Conservation (phyloP, 179 eudicot genomes). For the Carnegiea gigantea region DNA sequence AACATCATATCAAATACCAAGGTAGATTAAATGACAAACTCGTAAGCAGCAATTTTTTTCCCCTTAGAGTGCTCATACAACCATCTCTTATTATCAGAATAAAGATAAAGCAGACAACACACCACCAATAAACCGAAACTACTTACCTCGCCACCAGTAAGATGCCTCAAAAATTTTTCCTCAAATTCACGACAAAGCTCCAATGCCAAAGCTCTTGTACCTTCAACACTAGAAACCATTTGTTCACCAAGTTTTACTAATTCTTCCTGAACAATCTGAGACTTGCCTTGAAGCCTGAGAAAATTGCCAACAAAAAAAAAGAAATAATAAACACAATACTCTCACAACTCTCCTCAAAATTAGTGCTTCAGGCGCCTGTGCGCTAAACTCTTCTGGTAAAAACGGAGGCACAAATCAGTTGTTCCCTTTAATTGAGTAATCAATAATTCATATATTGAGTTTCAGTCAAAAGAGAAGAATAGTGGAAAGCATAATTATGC, state of each 20-base stretch:
- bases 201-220: slow-evolving; percentile 90
- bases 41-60: background rate
- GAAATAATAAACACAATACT: slow-evolving; percentile 20
- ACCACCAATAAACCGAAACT: slow-evolving; percentile 16
- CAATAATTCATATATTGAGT: too few relatives aligned
- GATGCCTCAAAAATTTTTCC: slow-evolving; percentile 91
- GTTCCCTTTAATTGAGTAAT: background rate
- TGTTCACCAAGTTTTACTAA: slow-evolving; percentile 89
- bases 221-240: slow-evolving; percentile 87
- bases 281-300: slow-evolving; percentile 96
- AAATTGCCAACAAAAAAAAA: background rate
- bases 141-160: slow-evolving; percentile 92
- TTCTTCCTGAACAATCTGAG: slow-evolving; percentile 93
- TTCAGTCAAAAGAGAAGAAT: too few relatives aligned
- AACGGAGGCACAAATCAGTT: background rate
- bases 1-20: slow-evolving; percentile 2
- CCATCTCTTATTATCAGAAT: background rate
- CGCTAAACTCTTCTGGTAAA: background rate
- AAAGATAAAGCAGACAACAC: background rate
- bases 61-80: background rate
- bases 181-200: slow-evolving; percentile 99
- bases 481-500: too few relatives aligned
- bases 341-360: background rate
- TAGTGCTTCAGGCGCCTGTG: background rate
- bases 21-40: background rate